Percentiles rank a stretch among this genome's conserved stretches.
phyloP scores from a whole-genome alignment of 805 yeast species.

The Candida andamanensis region DNA sequence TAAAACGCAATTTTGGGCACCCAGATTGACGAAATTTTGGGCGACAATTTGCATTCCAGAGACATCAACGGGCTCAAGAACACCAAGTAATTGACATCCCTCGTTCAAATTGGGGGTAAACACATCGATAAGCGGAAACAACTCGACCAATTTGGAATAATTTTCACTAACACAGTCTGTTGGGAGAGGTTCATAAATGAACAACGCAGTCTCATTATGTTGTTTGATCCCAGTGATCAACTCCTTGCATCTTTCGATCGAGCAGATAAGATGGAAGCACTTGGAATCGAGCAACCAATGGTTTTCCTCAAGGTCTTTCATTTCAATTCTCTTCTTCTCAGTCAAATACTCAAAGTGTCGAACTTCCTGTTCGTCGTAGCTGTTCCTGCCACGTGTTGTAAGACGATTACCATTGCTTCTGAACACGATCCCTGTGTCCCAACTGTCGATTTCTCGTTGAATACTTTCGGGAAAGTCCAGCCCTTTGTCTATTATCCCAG shows the following conservation, averaged over 20 bases:
- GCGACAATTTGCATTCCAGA: slow-evolving; percentile 27
- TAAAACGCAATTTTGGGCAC: slow-evolving; percentile 45
- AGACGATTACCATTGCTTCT: slow-evolving; percentile 47
- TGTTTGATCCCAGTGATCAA: slow-evolving; percentile 36
- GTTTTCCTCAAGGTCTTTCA: slow-evolving; percentile 45
- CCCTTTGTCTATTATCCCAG: slow-evolving; percentile 78
- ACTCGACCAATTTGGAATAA: slow-evolving; percentile 21
- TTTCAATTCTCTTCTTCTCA: slow-evolving; percentile 55
- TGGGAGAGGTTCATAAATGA: slow-evolving; percentile 87
- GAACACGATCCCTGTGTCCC: slow-evolving; percentile 60
- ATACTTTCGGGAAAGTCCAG: slow-evolving; percentile 60
- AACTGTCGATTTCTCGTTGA: slow-evolving; percentile 41
- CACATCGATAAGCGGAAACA: slow-evolving; percentile 47
- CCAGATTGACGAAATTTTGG: slow-evolving; percentile 10
- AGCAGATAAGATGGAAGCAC: slow-evolving; percentile 69
- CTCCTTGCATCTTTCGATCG: slow-evolving; percentile 54
- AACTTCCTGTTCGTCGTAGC: slow-evolving; percentile 58
- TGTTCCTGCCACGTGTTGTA: slow-evolving; percentile 81
- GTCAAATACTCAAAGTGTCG: slow-evolving; percentile 54
- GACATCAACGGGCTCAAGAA: slow-evolving; percentile 30
- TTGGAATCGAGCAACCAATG: slow-evolving; percentile 29
- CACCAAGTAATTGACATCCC: slow-evolving; percentile 59
- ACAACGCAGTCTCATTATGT: slow-evolving; percentile 26
- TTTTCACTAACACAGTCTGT: slow-evolving; percentile 58
- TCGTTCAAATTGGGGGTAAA: slow-evolving; percentile 85